A percentile compares a stretch with the other conserved stretches of the same genome.
Evolutionary conservation across 192 early-diverging fungal genomes (phyloP).

Genomic region (Mortierella antarctica): DNA sequence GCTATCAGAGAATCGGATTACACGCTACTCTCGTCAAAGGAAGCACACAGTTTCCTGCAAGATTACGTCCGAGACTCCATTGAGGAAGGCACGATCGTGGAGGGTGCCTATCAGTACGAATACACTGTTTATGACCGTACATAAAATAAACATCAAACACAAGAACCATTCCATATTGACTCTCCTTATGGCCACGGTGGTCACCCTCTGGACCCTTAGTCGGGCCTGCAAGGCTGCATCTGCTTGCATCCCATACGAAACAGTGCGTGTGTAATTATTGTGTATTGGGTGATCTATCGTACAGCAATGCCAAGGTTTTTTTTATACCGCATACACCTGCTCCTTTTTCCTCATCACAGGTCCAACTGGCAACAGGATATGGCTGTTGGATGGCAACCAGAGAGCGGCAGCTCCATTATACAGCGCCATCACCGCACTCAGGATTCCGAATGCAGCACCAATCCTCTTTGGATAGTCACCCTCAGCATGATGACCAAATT

Average conservation of each 20-base stretch:
- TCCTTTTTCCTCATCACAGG: slow-evolving; percentile 12
- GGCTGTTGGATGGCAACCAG: slow-evolving; percentile 38
- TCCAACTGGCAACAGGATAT: slow-evolving; percentile 40
- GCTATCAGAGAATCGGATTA: slow-evolving; percentile 52
- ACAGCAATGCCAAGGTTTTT: neutral
- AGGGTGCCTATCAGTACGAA: slow-evolving; percentile 22
- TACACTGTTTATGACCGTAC: slow-evolving; percentile 28
- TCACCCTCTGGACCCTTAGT: too few relatives aligned
- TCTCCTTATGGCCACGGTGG: too few relatives aligned
- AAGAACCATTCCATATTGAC: too few relatives aligned
- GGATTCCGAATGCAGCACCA: slow-evolving; percentile 28
- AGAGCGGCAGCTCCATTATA: slow-evolving; percentile 43
- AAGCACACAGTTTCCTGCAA: slow-evolving; percentile 8
- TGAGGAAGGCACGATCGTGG: slow-evolving; percentile 11
- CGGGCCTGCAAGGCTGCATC: too few relatives aligned
- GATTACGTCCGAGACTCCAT: slow-evolving; percentile 6
- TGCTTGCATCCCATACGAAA: neutral
- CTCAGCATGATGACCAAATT: slow-evolving; percentile 23
- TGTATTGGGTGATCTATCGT: neutral
- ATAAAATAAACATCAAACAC: neutral
- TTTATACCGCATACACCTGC: slow-evolving; percentile 15
- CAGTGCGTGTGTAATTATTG: neutral
- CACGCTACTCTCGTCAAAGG: neutral
- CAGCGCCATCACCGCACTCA: slow-evolving; percentile 36
- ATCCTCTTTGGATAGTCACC: slow-evolving; percentile 15